Evolutionary conservation across 768 basidiomycete species (phyloP).

Genomic region (Galerina sulciceps): DNA sequence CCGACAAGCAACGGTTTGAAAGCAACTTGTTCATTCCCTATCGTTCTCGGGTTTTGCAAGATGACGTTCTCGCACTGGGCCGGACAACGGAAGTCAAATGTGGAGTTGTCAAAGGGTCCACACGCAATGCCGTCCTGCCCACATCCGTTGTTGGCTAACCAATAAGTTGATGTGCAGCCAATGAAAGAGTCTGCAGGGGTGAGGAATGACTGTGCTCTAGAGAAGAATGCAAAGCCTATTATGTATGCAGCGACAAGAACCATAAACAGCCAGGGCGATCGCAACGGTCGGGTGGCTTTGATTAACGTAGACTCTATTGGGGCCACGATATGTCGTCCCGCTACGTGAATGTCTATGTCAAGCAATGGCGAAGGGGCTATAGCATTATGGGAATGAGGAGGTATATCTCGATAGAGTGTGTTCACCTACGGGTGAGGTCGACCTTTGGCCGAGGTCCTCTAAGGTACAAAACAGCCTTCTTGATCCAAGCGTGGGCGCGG

Average conservation of each 20-base stretch:
- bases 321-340: slow-evolving; percentile 38
- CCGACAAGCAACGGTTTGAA: slow-evolving; percentile 82
- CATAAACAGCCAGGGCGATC: slow-evolving; percentile 56
- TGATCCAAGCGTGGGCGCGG: slow-evolving; percentile 18
- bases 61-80: slow-evolving; percentile 68
- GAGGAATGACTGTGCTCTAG: slow-evolving; percentile 72
- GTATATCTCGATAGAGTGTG: neutral
- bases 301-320: slow-evolving; percentile 61
- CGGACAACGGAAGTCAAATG: slow-evolving; percentile 82
- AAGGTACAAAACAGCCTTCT: slow-evolving; percentile 35
- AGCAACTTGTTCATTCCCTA: slow-evolving; percentile 68
- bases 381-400: slow-evolving; percentile 5
- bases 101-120: slow-evolving; percentile 61
- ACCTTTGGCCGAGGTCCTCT: slow-evolving; percentile 67
- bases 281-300: slow-evolving; percentile 54
- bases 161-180: slow-evolving; percentile 72
- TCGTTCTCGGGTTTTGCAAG: slow-evolving; percentile 72
- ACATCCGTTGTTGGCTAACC: slow-evolving; percentile 70
- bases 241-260: slow-evolving; percentile 67
- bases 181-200: slow-evolving; percentile 67
- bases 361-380: slow-evolving; percentile 61
- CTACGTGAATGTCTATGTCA: slow-evolving; percentile 47
- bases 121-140: slow-evolving; percentile 73
- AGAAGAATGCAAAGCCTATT: slow-evolving; percentile 72
- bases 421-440: slow-evolving; percentile 49